phyloP scores from a whole-genome alignment of 2,329 filamentous ascomycete genomes.

The Fusarium compactum region DNA sequence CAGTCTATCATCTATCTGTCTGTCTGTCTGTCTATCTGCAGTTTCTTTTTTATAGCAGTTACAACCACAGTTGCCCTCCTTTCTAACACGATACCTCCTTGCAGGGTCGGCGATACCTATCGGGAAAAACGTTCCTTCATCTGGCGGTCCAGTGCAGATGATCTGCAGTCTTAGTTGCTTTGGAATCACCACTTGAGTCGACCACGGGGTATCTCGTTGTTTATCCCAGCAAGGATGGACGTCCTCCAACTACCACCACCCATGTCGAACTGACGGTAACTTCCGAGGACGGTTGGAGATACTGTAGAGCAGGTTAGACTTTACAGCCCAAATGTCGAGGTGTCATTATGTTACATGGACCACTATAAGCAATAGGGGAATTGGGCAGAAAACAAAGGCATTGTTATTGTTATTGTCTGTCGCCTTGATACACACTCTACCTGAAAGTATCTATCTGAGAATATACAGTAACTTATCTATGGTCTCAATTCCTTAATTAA shows the following conservation, averaged over 20 bases:
- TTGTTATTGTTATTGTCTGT: background rate
- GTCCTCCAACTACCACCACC: slow-evolving; percentile 14
- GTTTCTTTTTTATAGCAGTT: background rate
- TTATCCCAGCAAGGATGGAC: slow-evolving; percentile 7
- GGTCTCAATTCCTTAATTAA: slow-evolving; percentile 3
- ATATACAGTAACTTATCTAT: background rate
- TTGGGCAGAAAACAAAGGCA: background rate
- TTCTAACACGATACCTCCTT: background rate
- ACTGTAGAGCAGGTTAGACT: slow-evolving; percentile 12
- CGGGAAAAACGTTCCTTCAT: background rate
- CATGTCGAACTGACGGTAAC: slow-evolving; percentile 29
- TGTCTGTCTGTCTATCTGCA: background rate
- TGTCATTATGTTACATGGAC: slow-evolving; percentile 24
- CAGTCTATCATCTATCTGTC: background rate
- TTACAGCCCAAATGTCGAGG: slow-evolving; percentile 15
- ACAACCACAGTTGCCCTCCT: slow-evolving; percentile 5
- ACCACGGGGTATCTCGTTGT: slow-evolving; percentile 19
- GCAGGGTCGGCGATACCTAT: background rate
- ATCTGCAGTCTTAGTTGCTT: slow-evolving; percentile 34
- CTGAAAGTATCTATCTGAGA: background rate
- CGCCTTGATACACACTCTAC: background rate
- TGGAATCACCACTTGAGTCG: slow-evolving; percentile 37
- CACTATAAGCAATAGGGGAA: slow-evolving; percentile 16
- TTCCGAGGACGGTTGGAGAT: slow-evolving; percentile 26
- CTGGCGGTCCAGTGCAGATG: slow-evolving; percentile 29